phyloP scores from a whole-genome alignment of 2,329 filamentous ascomycete species.

The Setomelanomma holmii region DNA sequence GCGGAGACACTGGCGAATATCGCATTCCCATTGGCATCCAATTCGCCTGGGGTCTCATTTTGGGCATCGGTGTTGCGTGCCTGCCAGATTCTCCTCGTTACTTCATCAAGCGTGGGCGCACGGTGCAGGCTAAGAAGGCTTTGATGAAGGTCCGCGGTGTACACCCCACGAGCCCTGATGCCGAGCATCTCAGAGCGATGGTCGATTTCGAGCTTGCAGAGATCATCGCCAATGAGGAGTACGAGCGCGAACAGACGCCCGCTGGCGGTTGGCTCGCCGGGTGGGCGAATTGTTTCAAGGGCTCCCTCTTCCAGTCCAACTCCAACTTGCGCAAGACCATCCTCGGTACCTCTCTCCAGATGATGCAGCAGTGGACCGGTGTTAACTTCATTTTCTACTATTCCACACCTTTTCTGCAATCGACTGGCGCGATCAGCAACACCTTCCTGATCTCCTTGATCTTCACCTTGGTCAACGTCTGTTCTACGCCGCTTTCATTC shows the following conservation, averaged over 20 bases:
- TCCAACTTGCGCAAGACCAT: constrained; percentile 59
- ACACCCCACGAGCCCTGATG: constrained; percentile 75
- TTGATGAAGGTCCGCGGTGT: constrained; percentile 53
- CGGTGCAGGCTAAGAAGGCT: constrained; percentile 69
- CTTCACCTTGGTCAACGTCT: constrained; percentile 88
- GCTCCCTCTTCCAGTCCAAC: constrained; percentile 25
- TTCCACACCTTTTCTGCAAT: constrained; percentile 83
- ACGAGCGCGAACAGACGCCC: constrained; percentile 93
- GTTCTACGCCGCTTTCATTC: constrained; percentile 85
- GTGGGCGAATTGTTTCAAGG: too few relatives aligned
- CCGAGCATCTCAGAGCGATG: too few relatives aligned
- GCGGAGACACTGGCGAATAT: constrained; percentile 69
- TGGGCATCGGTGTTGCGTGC: constrained; percentile 73
- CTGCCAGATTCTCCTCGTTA: constrained; percentile 88
- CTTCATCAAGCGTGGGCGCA: constrained; percentile 78
- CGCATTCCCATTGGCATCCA: constrained; percentile 84
- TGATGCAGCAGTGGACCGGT: constrained; percentile 58
- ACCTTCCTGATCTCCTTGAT: constrained; percentile 84
- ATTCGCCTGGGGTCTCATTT: constrained; percentile 81
- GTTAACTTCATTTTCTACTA: constrained; percentile 84
- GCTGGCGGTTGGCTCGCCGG: constrained; percentile 66
- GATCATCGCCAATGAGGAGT: constrained; percentile 69
- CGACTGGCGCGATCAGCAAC: constrained; percentile 73
- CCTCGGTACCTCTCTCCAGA: constrained; percentile 57
- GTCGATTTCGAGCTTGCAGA: too few relatives aligned